phyloP scores from a whole-genome alignment of 129 eudicot genomes.

The Flaveria trinervia region DNA sequence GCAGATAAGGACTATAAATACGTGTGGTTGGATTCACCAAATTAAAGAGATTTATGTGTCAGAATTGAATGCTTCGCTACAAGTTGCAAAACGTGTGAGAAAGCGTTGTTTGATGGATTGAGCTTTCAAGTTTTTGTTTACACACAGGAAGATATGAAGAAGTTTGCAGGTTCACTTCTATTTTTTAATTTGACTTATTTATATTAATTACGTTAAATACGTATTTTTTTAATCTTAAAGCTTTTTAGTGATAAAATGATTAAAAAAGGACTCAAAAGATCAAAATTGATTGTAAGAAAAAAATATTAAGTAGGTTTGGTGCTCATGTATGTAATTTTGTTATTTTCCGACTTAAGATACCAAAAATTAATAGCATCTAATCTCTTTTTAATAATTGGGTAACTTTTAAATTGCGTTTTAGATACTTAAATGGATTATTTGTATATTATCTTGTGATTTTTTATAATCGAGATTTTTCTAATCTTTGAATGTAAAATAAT shows the following conservation, averaged over 20 bases:
- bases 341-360: neutral
- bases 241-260: too few relatives aligned
- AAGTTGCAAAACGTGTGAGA: slow-evolving; percentile 22
- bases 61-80: slow-evolving; percentile 17
- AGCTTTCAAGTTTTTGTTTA: slow-evolving; percentile 18
- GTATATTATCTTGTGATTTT: neutral
- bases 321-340: too few relatives aligned
- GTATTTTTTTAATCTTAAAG: too few relatives aligned
- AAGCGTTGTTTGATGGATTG: slow-evolving; percentile 17
- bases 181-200: too few relatives aligned
- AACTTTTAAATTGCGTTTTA: neutral
- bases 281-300: too few relatives aligned
- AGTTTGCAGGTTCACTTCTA: neutral
- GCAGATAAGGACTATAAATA: slow-evolving; percentile 31
- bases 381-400: neutral
- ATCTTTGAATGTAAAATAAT: neutral
- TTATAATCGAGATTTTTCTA: too few relatives aligned
- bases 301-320: too few relatives aligned
- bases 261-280: too few relatives aligned
- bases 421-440: neutral
- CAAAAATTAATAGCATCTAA: neutral
- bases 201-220: too few relatives aligned
- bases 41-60: slow-evolving; percentile 15
- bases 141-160: slow-evolving; percentile 10
- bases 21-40: slow-evolving; percentile 26